Conservation (phyloP, 2,329 filamentous ascomycete genomes). For the Trichoderma sp. region DNA sequence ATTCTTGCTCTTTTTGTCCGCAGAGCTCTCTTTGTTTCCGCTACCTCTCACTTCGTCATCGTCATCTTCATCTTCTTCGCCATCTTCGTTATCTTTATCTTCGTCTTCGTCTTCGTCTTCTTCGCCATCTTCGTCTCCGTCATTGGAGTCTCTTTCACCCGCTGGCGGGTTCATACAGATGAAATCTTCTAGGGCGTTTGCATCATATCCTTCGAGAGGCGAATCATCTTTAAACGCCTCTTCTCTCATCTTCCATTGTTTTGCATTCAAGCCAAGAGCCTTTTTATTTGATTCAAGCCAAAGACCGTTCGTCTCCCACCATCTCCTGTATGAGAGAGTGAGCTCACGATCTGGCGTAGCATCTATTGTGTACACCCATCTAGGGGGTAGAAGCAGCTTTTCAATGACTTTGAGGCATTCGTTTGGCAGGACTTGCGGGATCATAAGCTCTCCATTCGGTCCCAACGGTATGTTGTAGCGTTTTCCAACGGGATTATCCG, state of each 20-base stretch:
- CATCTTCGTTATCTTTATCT: background rate
- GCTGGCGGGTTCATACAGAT: constrained; percentile 20
- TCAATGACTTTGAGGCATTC: constrained; percentile 23
- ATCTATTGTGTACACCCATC: constrained; percentile 26
- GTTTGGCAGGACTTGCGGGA: constrained; percentile 24
- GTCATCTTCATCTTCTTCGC: background rate
- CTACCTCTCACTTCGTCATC: background rate
- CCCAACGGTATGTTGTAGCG: constrained; percentile 12
- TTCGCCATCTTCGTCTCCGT: background rate
- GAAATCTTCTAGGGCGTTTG: constrained; percentile 25
- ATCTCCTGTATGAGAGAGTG: constrained; percentile 24
- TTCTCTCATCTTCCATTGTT: constrained; percentile 28
- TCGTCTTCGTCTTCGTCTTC: background rate
- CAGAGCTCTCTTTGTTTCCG: background rate
- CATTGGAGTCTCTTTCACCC: background rate
- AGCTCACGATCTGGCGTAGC: constrained; percentile 24
- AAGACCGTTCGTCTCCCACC: constrained; percentile 27
- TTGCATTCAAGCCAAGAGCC: constrained; percentile 22
- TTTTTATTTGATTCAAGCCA: constrained; percentile 28
- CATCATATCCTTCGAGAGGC: constrained; percentile 23
- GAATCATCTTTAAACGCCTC: constrained; percentile 24
- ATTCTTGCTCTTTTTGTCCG: background rate
- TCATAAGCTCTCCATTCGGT: constrained; percentile 25
- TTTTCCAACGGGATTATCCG: background rate
- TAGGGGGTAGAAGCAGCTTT: constrained; percentile 22